Conservation (phyloP, 306 rosid species). For the Carpinus viminea region DNA sequence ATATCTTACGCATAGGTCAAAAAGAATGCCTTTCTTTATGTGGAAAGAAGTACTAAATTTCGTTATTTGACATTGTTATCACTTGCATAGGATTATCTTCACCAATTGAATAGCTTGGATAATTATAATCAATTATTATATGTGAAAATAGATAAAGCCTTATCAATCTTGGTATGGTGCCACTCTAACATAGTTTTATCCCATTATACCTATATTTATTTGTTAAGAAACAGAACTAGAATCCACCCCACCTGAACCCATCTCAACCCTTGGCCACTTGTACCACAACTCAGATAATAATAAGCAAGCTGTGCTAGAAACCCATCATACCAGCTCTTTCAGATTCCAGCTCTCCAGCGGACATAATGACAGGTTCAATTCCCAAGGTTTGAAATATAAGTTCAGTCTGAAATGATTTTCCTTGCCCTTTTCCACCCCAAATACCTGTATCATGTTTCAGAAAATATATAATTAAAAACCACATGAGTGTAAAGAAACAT, state of each 20-base stretch:
- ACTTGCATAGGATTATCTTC: background rate
- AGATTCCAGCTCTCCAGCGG: slow-evolving; percentile 97
- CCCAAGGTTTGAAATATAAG: slow-evolving; percentile 94
- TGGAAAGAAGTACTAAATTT: background rate
- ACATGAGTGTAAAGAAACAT: background rate
- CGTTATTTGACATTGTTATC: background rate
- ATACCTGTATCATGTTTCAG: slow-evolving; percentile 54
- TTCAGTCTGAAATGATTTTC: slow-evolving; percentile 97
- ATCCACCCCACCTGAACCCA: background rate
- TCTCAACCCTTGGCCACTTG: background rate
- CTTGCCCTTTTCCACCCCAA: slow-evolving; percentile 99
- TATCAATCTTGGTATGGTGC: background rate
- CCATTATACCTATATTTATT: background rate
- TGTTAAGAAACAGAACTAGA: background rate
- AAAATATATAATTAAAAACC: slow-evolving; percentile 8
- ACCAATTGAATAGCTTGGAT: background rate
- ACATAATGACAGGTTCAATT: slow-evolving; percentile 89
- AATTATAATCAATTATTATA: background rate
- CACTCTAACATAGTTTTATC: background rate
- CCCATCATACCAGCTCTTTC: slow-evolving; percentile 87
- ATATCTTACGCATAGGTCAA: background rate
- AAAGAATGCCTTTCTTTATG: background rate
- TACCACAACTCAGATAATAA: background rate
- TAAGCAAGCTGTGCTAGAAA: slow-evolving; percentile 9
- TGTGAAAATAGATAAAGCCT: background rate